Conservation (phyloP, 2,329 filamentous ascomycete species). For the Aphanocladium album region DNA sequence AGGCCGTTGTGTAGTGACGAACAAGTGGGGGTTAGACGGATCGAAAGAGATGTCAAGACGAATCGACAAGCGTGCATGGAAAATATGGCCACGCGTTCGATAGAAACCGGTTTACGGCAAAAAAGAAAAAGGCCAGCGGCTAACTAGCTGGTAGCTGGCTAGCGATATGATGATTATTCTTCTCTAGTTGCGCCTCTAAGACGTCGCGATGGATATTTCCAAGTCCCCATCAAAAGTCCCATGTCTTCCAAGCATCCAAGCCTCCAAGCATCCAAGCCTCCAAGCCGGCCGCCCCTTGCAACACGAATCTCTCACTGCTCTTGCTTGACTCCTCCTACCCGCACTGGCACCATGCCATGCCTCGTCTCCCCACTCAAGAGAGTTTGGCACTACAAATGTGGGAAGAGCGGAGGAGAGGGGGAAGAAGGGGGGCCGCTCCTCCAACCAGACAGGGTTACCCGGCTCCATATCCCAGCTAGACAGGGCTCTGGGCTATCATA, state of each 20-base stretch:
- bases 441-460: not conserved
- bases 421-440: not conserved
- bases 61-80: constrained; percentile 6
- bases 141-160: no score
- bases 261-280: not conserved
- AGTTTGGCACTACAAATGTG: not conserved
- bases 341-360: not conserved
- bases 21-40: constrained; percentile 1
- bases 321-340: not conserved
- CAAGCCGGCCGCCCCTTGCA: not conserved
- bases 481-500: constrained; percentile 1
- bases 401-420: not conserved
- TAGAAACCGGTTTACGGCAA: not conserved
- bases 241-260: not conserved
- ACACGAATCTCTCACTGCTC: not conserved
- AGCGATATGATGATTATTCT: not conserved
- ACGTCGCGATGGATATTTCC: not conserved
- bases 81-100: not conserved
- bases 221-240: not conserved
- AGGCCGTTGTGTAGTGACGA: not conserved
- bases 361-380: not conserved
- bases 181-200: not conserved
- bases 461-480: constrained; percentile 9
- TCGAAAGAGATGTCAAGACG: constrained; percentile 5
- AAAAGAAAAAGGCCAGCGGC: not conserved